Evolutionary conservation across 805 yeast species (phyloP).

Genomic region (Zygotorulaspora florentina): DNA sequence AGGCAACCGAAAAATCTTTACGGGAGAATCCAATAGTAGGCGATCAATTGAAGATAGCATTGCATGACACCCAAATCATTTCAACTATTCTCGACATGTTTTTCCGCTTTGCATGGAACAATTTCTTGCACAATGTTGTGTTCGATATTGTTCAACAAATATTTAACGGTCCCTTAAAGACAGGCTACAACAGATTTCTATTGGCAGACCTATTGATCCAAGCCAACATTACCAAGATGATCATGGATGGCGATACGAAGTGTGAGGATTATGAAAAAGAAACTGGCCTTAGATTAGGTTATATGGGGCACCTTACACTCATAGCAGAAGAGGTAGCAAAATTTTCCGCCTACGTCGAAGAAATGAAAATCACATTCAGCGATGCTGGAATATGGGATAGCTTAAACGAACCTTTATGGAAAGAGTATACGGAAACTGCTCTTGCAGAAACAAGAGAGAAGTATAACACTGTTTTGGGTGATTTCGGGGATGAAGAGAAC

Average conservation of each 20-base stretch:
- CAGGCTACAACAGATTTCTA: slow-evolving; percentile 67
- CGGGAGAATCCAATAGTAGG: slow-evolving; percentile 61
- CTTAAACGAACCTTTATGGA: slow-evolving; percentile 50
- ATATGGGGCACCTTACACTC: slow-evolving; percentile 92
- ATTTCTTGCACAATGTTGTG: slow-evolving; percentile 79
- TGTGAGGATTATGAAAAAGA: slow-evolving; percentile 58
- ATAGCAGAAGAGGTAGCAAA: slow-evolving; percentile 96
- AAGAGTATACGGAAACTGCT: slow-evolving; percentile 73
- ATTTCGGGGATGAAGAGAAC: slow-evolving; percentile 41
- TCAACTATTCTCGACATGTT: slow-evolving; percentile 61
- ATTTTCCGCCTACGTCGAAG: slow-evolving; percentile 50
- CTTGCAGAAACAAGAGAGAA: slow-evolving; percentile 87
- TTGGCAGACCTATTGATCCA: slow-evolving; percentile 58
- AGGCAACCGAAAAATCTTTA: slow-evolving; percentile 36
- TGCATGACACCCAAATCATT: slow-evolving; percentile 61
- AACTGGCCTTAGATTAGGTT: slow-evolving; percentile 74
- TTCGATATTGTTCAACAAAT: slow-evolving; percentile 81
- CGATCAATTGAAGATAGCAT: slow-evolving; percentile 63
- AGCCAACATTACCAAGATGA: slow-evolving; percentile 55
- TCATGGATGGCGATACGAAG: slow-evolving; percentile 59
- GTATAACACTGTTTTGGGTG: slow-evolving; percentile 91
- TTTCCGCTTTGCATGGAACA: slow-evolving; percentile 75
- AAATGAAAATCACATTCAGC: slow-evolving; percentile 29
- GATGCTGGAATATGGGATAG: slow-evolving; percentile 25
- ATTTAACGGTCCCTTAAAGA: slow-evolving; percentile 66